Base-by-base conservation (phyloP, 257 asterid genomes). In the Solanum etuberosum region DNA sequence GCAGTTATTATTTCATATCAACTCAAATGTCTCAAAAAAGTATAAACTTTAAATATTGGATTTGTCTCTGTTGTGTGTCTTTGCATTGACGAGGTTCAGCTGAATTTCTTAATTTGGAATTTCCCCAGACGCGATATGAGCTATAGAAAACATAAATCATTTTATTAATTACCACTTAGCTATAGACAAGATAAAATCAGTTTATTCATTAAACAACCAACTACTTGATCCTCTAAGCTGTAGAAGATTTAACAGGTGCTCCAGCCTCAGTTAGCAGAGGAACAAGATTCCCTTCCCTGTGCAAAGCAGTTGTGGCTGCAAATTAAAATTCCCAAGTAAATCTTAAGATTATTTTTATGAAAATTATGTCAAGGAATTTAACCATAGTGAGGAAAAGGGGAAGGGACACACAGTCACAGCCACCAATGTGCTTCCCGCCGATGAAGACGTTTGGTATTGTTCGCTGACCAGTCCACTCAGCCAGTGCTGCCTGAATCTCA, bases 401-500 rank as follows among this genome's bases (percentile, higher is more conserved):
- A 35, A 80, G 72, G 63, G 9, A 12, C 18, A 81, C 90, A 95
- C 97, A 91, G 86, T 97, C 98, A 77, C 98, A 97, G 37, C 99
- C 98, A 86, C 99, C 99, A 83, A 97, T 94, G 91, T 94, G 99
- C 88, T 93, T 93, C 82, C 98, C 98, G 38, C 95, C 94, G 6
- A 96, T 93, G 86, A 97, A 97, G 87, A 97, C 98, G 40, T 92
- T 95, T 0, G 99, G 98, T 91, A 95, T 98, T 15, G 98, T 94
- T 85, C 93, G 91, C 90, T 95, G 99, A 81, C 96, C 97, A 57
- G 95, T 92, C 94, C 90, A 92, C 88, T 94, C 89, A 34, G 87
- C 90, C 88, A 95, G 91, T 85, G 98, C 98, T 48, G 95, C 85
- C 88, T 97, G 99, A 63, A 97, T 83, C 88, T 94, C 96, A 37